Evolutionary conservation across 768 basidiomycete species (phyloP).

Genomic region (Tricholoma furcatifolium): DNA sequence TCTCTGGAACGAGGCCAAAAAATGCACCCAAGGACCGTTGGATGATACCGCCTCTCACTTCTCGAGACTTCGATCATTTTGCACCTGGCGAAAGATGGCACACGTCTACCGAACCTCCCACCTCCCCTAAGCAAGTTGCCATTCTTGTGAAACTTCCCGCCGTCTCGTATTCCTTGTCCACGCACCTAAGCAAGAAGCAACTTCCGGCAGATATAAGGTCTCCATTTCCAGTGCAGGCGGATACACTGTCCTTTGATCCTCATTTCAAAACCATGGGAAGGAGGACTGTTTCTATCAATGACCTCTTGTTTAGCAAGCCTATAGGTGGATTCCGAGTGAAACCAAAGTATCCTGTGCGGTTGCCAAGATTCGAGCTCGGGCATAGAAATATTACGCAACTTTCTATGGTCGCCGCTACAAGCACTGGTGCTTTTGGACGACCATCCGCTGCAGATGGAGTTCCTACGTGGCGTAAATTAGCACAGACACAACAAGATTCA

Average conservation of each 20-base stretch:
- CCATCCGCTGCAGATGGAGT: slow-evolving; percentile 39
- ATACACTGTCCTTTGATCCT: slow-evolving; percentile 71
- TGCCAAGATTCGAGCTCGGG: slow-evolving; percentile 35
- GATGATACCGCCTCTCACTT: slow-evolving; percentile 56
- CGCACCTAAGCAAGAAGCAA: slow-evolving; percentile 49
- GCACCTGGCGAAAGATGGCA: slow-evolving; percentile 43
- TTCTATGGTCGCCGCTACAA: slow-evolving; percentile 22
- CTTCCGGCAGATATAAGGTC: slow-evolving; percentile 39
- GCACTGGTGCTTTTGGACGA: slow-evolving; percentile 40
- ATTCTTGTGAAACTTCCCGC: slow-evolving; percentile 50
- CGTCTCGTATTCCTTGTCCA: slow-evolving; percentile 33
- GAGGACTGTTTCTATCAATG: slow-evolving; percentile 62
- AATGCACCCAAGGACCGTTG: slow-evolving; percentile 44
- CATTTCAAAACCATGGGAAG: slow-evolving; percentile 64
- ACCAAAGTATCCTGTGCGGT: slow-evolving; percentile 36
- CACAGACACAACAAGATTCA: slow-evolving; percentile 17
- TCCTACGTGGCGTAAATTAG: slow-evolving; percentile 44
- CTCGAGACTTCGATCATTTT: slow-evolving; percentile 32
- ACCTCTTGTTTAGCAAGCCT: slow-evolving; percentile 57
- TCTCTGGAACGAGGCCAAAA: slow-evolving; percentile 17
- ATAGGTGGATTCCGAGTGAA: slow-evolving; percentile 34
- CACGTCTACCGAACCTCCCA: slow-evolving; percentile 48
- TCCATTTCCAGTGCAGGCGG: slow-evolving; percentile 47
- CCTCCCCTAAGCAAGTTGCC: slow-evolving; percentile 40
- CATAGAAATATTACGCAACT: slow-evolving; percentile 29